phyloP scores from a whole-genome alignment of 108 stramenopile species.

The Chaetoceros tenuissimus region DNA sequence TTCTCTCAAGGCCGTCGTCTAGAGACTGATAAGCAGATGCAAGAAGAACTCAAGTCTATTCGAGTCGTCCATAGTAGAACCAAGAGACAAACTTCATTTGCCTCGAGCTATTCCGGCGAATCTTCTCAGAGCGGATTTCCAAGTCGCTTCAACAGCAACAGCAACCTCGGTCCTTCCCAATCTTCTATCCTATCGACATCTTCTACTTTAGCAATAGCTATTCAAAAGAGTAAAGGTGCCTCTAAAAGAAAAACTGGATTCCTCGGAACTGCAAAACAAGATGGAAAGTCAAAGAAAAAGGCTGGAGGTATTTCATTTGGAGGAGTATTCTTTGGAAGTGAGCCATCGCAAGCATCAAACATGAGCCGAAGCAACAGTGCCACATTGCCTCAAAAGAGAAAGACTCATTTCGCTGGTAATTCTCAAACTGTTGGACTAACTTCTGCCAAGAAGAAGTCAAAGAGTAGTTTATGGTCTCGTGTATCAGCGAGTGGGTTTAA shows the following conservation, averaged over 20 bases:
- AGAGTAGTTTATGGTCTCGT: conserved; percentile 41
- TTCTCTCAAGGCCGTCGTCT: conserved; percentile 77
- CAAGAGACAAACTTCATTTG: not conserved
- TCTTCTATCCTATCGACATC: not conserved
- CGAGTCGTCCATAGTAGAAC: not conserved
- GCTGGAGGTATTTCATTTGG: conserved; percentile 55
- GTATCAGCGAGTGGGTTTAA: conserved; percentile 37
- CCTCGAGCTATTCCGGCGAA: not conserved
- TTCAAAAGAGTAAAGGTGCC: not conserved
- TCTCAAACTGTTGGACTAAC: conserved; percentile 6
- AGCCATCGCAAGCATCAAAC: conserved; percentile 28
- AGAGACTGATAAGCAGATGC: conserved; percentile 70
- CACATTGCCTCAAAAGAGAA: conserved; percentile 8
- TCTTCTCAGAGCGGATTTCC: not conserved
- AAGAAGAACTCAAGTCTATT: conserved; percentile 63
- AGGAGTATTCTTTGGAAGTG: conserved; percentile 53
- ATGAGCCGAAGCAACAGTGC: conserved; percentile 7
- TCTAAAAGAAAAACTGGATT: conserved; percentile 52
- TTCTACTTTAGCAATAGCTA: not conserved
- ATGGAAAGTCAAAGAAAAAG: conserved; percentile 14
- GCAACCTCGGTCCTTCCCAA: not conserved
- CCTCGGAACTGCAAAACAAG: conserved; percentile 25
- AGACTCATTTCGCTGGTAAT: conserved; percentile 11
- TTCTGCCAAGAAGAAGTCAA: conserved; percentile 21
- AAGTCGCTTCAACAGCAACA: not conserved